These are phyloP conservation scores for Leishmania amazonensis DNA, from an alignment of 208 protist species.

Conservation along the genomic window DNA sequence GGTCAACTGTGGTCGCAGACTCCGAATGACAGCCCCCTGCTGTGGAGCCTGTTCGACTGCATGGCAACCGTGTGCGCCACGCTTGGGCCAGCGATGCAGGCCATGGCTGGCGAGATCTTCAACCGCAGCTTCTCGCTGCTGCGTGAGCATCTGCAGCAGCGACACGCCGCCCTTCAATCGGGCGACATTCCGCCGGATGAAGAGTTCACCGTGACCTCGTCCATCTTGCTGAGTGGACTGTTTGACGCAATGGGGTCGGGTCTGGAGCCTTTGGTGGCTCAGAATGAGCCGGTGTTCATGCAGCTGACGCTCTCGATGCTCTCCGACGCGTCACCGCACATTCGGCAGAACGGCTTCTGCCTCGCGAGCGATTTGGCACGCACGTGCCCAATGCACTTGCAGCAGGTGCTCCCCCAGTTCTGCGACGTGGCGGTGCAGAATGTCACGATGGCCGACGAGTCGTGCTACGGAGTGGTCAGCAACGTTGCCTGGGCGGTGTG, in stretches of 20 bases:
- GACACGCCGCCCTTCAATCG: conserved; percentile 27
- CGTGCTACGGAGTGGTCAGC: conserved; percentile 61
- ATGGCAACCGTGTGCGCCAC: conserved; percentile 76
- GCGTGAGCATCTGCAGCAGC: conserved; percentile 57
- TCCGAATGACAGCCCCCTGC: conserved; percentile 66
- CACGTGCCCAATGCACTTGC: conserved; percentile 53
- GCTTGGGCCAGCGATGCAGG: conserved; percentile 67
- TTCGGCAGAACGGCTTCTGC: conserved; percentile 78
- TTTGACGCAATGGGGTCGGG: conserved; percentile 77
- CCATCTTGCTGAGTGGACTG: conserved; percentile 72
- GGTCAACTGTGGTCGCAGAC: conserved; percentile 68
- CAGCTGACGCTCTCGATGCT: conserved; percentile 53
- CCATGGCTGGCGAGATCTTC: conserved; percentile 78
- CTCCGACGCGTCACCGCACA: conserved; percentile 49
- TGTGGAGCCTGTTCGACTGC: conserved; percentile 82
- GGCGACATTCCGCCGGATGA: conserved; percentile 55
- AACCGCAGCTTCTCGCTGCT: conserved; percentile 60
- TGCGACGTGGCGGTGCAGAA: conserved; percentile 55
- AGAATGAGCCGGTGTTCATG: conserved; percentile 59
- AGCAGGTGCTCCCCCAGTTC: conserved; percentile 47
- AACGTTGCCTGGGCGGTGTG: conserved; percentile 85
- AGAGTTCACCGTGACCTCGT: conserved; percentile 78
- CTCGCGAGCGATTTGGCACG: conserved; percentile 72
- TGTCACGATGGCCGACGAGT: conserved; percentile 42
- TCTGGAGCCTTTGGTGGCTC: conserved; percentile 62